phyloP scores from a whole-genome alignment of 148 eudicot genomes.

The Rhododendron ovatum region DNA sequence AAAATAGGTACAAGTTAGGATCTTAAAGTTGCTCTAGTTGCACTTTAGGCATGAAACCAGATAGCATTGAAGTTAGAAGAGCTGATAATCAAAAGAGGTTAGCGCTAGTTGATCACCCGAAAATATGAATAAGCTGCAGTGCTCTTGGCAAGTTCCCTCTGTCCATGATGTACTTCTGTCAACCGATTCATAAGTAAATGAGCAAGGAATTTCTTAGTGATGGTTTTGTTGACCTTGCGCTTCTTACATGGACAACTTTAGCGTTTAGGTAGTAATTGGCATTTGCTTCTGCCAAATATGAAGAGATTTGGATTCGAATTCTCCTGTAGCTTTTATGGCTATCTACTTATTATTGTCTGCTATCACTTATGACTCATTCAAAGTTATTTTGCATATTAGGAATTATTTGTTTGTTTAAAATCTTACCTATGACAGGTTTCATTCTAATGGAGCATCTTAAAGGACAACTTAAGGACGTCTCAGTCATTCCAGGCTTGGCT shows the following conservation, averaged over 20 bases:
- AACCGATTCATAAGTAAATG: neutral
- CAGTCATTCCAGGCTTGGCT: conserved; percentile 27
- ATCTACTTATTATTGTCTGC: neutral
- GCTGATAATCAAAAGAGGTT: neutral
- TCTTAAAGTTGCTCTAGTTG: neutral
- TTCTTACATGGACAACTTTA: neutral
- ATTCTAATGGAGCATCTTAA: conserved; percentile 40
- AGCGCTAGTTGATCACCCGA: neutral
- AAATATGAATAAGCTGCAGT: too few relatives aligned
- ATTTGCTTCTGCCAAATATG: neutral
- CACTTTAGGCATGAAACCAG: neutral
- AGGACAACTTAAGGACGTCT: conserved; percentile 29
- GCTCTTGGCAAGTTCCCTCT: neutral
- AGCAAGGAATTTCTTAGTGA: neutral
- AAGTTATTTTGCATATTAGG: neutral
- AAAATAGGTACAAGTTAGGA: neutral
- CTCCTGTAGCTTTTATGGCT: neutral
- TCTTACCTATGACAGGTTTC: conserved; percentile 27
- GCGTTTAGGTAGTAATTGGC: neutral
- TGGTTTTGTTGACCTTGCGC: neutral
- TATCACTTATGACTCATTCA: neutral
- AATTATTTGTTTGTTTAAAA: neutral
- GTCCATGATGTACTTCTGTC: neutral
- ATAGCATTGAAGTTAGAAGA: neutral
- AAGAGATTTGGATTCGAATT: neutral